These are phyloP conservation scores for Teunomyces panamensis DNA, from an alignment of 805 yeast genomes.

Conservation along the genomic window DNA sequence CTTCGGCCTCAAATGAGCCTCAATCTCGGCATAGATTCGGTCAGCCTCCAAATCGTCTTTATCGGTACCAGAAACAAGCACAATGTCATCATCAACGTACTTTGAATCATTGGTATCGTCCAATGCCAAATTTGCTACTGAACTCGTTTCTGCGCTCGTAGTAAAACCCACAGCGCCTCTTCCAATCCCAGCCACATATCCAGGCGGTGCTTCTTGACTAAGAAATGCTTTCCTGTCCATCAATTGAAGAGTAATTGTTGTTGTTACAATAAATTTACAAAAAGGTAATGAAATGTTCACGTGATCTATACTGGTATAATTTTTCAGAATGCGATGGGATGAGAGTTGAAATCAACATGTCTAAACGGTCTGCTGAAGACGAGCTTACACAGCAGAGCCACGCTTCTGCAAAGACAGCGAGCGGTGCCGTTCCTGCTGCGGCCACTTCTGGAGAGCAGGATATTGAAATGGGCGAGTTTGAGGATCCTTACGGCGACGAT, in stretches of 20 bases:
- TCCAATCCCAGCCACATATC: constrained; percentile 89
- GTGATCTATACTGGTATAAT: not conserved
- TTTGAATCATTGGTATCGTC: constrained; percentile 17
- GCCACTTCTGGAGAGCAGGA: constrained; percentile 34
- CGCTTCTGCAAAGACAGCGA: constrained; percentile 34
- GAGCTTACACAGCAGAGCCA: constrained; percentile 19
- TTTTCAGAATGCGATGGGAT: not conserved
- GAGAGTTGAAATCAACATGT: constrained; percentile 28
- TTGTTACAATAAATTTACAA: no score
- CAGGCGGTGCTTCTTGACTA: constrained; percentile 83
- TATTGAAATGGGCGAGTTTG: constrained; percentile 77
- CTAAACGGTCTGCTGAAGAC: constrained; percentile 51
- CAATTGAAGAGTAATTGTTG: not conserved
- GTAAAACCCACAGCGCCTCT: constrained; percentile 95
- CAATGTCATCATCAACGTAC: constrained; percentile 20
- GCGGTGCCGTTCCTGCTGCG: constrained; percentile 36
- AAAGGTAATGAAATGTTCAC: not conserved
- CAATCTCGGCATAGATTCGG: constrained; percentile 62
- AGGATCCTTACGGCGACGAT: constrained; percentile 87
- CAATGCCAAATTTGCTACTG: not conserved
- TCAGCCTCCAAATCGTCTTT: constrained; percentile 80
- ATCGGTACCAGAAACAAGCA: constrained; percentile 29
- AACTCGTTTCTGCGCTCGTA: constrained; percentile 65
- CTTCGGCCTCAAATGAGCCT: constrained; percentile 43
- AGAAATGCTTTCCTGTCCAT: constrained; percentile 47